Base-by-base conservation (phyloP, 169 alveolate species). In the Plasmodium gonderi region DNA sequence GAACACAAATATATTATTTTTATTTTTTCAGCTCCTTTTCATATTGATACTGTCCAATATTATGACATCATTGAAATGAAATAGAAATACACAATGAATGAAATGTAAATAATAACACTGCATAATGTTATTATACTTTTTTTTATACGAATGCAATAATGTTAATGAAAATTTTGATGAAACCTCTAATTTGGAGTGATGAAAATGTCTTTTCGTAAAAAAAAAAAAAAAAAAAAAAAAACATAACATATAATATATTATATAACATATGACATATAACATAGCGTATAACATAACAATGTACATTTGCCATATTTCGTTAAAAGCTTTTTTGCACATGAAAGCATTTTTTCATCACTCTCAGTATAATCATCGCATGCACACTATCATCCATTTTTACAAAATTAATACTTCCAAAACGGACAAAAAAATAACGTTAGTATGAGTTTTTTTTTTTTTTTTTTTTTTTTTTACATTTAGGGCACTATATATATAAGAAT, bases 131-230 rank as follows among this genome's bases (percentile, higher is more conserved):
- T 33, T 26, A n/a, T 17, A 54, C 17, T 54, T 54, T 54, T 54
- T 23, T 78, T 45, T 33, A 47, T 47, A 0, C 33, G 23, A 78
- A 45, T 45, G 17, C 14, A 17, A 45, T 45, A 49, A n/a, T 45
- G 45, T 20, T 6, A 31, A 44, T 33, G 20, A 68, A 33, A 68
- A 54, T 60, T 36, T 79, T 33, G 44, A 38, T 79, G 33, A 14
- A 33, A 51, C 51, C 38, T 81, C 51, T n/a, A 2, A 36, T 31
- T 23, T 23, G 44, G 78, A 33, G 17, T 72, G 45, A 51, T 85
- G 67, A 85, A 85, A 85, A 75, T 85, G 92, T 85, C 92, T 85
- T 85, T 40, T 85, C 60, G 36, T 40, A 75, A 54, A 64, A 64
- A 79, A 75, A 40, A 81, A 81, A 42, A 68, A 20, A 74, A 14